Evolutionary conservation across 257 asterid species (phyloP).

Genomic region (Ballota nigra): DNA sequence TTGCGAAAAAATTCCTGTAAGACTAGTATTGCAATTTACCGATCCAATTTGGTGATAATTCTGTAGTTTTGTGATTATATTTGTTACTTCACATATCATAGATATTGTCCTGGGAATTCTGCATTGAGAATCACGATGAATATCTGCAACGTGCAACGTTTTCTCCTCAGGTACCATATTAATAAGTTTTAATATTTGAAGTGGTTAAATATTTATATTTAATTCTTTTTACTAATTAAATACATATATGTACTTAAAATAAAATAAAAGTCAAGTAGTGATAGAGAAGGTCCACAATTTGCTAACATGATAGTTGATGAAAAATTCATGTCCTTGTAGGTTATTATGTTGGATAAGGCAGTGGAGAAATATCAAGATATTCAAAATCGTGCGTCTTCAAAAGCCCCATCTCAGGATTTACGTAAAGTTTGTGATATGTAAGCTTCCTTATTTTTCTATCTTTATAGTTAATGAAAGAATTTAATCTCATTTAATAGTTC

Average conservation of each 20-base stretch:
- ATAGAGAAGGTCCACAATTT: neutral
- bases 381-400: slow-evolving; percentile 14
- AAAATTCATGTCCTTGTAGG: slow-evolving; percentile 28
- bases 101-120: slow-evolving; percentile 74
- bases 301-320: neutral
- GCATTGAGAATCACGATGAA: slow-evolving; percentile 54
- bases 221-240: no score
- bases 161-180: slow-evolving; percentile 48
- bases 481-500: no score
- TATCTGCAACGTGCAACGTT: slow-evolving; percentile 37
- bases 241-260: no score
- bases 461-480: no score
- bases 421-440: slow-evolving; percentile 37
- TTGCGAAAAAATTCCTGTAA: no score
- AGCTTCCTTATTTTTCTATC: neutral
- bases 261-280: no score
- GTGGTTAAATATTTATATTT: no score
- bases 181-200: no score
- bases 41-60: neutral
- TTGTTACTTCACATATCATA: slow-evolving; percentile 23
- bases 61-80: neutral
- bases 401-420: slow-evolving; percentile 23
- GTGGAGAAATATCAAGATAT: slow-evolving; percentile 30
- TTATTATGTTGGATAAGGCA: slow-evolving; percentile 41
- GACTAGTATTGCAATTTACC: no score